Base-by-base conservation (phyloP, 495 filamentous ascomycete species). In the Bathelium albidoporum region DNA sequence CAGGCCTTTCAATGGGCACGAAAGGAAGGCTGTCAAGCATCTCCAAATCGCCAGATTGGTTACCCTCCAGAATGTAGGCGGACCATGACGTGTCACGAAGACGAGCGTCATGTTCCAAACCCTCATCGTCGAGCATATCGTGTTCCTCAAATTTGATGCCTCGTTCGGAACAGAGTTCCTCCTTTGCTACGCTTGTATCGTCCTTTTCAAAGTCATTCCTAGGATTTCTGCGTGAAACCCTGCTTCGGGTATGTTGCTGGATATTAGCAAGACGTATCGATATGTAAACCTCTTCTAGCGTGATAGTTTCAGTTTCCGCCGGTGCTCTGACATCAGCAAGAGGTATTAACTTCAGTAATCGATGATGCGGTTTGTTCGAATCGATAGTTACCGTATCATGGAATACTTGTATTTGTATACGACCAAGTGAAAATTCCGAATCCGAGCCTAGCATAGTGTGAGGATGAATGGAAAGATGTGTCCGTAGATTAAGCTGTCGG, bases 261-360 rank as follows among this genome's bases (percentile, higher is more conserved):
- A 10, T 5, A 7, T 59, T 28, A 64, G 36, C 22, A 28, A 69
- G 43, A 28, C 62, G 41, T 58, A 68, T 64, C 0, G 53, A 11
- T 29, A 65, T 62, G 29, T 60, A 58, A 5, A 71, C 29, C 14
- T 63, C 62, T 26, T 64, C 24, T 9, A 71, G 53, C 1, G 20
- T 62, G 2, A 69, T 3, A 10, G 32, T 31, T 26, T 59, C 18
- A 18, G 68, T 58, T 20, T 63, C 65, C 32, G 61, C 60, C 18
- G 70, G 68, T 14, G 70, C 66, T 44, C 39, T 64, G 3, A 66
- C 58, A 55, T 69, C 68, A 34, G 66, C 64, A 32, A 53, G 52
- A 29, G 71, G 59, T 26, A 68, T 69, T 41, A 55, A 62, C 32
- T 44, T 4, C 11, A 34, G 41, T 10, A 73, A 16, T 12, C 64